Base-by-base conservation (phyloP, 2,329 filamentous ascomycete species). In the Neocucurbitaria cava region DNA sequence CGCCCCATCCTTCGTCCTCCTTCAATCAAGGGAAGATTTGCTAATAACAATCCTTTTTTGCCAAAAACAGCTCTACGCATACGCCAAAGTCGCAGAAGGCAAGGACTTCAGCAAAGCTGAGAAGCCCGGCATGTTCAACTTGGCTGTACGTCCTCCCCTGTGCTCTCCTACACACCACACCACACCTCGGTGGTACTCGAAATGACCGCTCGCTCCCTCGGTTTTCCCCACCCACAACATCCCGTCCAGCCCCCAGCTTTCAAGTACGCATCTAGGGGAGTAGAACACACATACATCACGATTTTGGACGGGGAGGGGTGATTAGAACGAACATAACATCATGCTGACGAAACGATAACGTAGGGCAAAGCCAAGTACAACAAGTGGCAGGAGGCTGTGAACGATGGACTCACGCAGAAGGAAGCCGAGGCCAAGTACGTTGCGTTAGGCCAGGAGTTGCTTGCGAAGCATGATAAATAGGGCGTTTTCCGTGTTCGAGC, bases 321-420 rank as follows among this genome's bases (percentile, higher is more conserved):
- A n/a, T n/a, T n/a, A n/a, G n/a, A n/a, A n/a, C n/a, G n/a, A n/a
- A n/a, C n/a, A n/a, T n/a, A n/a, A n/a, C n/a, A n/a, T n/a, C n/a
- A 26, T 41, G 44, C 50, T 64, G 45, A 52, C 30, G 42, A 53
- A n/a, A 18, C 17, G 42, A 31, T 31, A 3, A 6, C 8, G 8
- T 67, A 92, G 90, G 87, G 82, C 79, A 96, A 95, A 81, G 86
- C 86, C 69, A 96, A 96, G 84, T 85, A 88, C 80, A 84, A 82
- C 68, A 86, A 89, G 49, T 96, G 92, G 92, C 80, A 91, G 78
- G 83, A 87, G 72, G 70, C 87, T 59, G 84, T 86, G 69, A 85
- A 92, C 58, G 83, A 87, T 56, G 85, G 83, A 46, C 73, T 87
- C 64, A 85, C 83, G 8, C 71, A 84, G 58, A 83, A 88, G 61